Evolutionary conservation across 2,329 filamentous ascomycete genomes (phyloP).

Genomic region (Trichoderma sp.): DNA sequence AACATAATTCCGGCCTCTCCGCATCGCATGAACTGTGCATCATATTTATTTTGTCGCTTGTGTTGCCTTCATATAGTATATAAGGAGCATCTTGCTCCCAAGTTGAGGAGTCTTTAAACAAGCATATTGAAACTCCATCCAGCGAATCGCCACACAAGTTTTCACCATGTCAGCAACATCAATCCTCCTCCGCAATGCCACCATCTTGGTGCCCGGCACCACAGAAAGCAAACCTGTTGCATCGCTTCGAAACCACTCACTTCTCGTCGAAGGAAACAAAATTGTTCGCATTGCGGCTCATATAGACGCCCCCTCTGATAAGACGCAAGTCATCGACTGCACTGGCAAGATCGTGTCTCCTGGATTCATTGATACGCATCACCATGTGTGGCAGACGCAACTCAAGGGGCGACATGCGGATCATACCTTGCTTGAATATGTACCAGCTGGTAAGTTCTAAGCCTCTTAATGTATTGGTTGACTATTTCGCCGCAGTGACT

Average conservation of each 20-base stretch:
- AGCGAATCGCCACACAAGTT: background rate
- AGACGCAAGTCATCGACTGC: slow-evolving; percentile 31
- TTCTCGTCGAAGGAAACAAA: slow-evolving; percentile 1
- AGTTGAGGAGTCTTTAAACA: background rate
- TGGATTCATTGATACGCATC: slow-evolving; percentile 44
- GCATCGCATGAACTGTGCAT: too few species aligned
- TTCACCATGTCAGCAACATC: background rate
- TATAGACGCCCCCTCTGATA: background rate
- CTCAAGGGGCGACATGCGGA: slow-evolving; percentile 25
- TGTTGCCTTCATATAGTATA: background rate
- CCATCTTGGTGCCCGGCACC: background rate
- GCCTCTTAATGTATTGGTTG: background rate
- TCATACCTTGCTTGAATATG: slow-evolving; percentile 3
- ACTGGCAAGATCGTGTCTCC: slow-evolving; percentile 39
- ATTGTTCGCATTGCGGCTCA: slow-evolving; percentile 1
- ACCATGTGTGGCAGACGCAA: slow-evolving; percentile 45
- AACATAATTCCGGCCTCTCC: slow-evolving; percentile 1
- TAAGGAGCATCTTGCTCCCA: background rate
- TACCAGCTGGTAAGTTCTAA: background rate
- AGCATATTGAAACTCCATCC: background rate
- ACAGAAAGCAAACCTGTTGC: background rate
- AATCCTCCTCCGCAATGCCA: slow-evolving; percentile 14
- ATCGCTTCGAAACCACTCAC: background rate
- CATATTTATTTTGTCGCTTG: background rate
- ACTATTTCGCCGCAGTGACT: background rate